A percentile compares a stretch with the other conserved stretches of the same genome.
phyloP scores from a whole-genome alignment of 257 asterid species.

The Buddleja alternifolia region DNA sequence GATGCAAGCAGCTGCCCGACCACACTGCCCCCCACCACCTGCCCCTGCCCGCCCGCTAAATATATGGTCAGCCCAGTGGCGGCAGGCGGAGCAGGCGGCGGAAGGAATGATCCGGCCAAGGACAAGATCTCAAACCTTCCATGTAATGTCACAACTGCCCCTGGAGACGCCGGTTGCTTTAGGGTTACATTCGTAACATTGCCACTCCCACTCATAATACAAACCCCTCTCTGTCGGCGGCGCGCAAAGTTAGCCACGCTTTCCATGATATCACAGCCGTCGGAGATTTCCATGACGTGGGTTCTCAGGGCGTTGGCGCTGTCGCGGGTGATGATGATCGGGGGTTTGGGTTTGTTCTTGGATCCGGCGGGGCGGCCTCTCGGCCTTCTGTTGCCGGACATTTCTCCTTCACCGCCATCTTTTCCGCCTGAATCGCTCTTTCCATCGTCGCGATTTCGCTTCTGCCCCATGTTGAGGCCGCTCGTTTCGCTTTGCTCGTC shows the following conservation, averaged over 20 bases:
- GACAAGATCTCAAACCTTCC: slow-evolving; percentile 83
- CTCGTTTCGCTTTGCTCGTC: slow-evolving; percentile 75
- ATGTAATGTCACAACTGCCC: slow-evolving; percentile 65
- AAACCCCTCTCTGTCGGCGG: slow-evolving; percentile 76
- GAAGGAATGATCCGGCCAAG: slow-evolving; percentile 68
- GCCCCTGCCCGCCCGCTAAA: slow-evolving; percentile 83
- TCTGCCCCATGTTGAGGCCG: slow-evolving; percentile 41
- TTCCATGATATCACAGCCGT: slow-evolving; percentile 76
- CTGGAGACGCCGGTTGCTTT: slow-evolving; percentile 71
- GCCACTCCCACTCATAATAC: slow-evolving; percentile 80
- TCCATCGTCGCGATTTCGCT: slow-evolving; percentile 47
- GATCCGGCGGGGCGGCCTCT: slow-evolving; percentile 86
- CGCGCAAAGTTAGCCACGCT: slow-evolving; percentile 64
- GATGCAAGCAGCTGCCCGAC: slow-evolving; percentile 75
- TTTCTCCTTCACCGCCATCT: slow-evolving; percentile 46
- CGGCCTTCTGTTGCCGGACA: slow-evolving; percentile 47
- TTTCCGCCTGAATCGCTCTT: slow-evolving; percentile 31
- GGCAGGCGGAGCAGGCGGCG: slow-evolving; percentile 84
- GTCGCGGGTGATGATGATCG: slow-evolving; percentile 73
- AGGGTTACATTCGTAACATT: slow-evolving; percentile 67
- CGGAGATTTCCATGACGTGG: slow-evolving; percentile 78
- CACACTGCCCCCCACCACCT: slow-evolving; percentile 83
- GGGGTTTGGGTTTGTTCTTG: slow-evolving; percentile 81
- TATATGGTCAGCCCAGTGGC: slow-evolving; percentile 67
- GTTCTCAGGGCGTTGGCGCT: slow-evolving; percentile 78